Evolutionary conservation across 805 yeast species (phyloP), one percentile per base, ranked within the genome.

Genomic region (Yamadazyma phyllophila): DNA sequence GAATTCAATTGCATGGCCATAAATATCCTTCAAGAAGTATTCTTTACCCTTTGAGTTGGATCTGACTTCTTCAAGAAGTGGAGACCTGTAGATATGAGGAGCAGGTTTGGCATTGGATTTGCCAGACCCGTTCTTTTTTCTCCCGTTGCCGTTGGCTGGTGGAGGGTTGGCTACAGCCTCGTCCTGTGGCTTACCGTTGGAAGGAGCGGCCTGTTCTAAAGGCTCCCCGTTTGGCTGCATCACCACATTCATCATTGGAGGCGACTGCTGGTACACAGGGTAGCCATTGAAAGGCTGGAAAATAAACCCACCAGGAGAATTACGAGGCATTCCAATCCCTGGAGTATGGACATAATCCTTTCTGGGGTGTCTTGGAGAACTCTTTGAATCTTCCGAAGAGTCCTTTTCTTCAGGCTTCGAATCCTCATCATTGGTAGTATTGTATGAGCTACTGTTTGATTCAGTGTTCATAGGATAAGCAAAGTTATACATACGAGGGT

Each of bases 1-100:
- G 56, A 94, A 92, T 64, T 92, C 98, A 48, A 86, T 75, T 4
- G 94, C 94, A 61, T 85, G 90, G 7, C 96, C 96, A 54, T 81
- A 79, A 30, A 92, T 82, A 59, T 88, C 96, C 48, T 76, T 79
- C 54, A 94, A 71, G 26, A 73, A 73, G 60, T 81, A 85, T 43
- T 71, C 73, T 49, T 81, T 81, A 39, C 80, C 83, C 46, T 73
- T 75, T 30, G 73, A 58, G 58, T 82, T 83, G 48, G 81, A 77
- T 43, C 96, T 79, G 51, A 92, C 88, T 58, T 88, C 95, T 60
- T 91, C 97, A 48, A 92, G 67, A 34, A 89, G 66, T 9, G 96
- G 91, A 2, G 90, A 83, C 55, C 95, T 72, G 51, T 82, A 80
- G 48, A 83, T 83, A 53, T 77, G 84, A 35, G 66, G 68, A 7